A percentile compares a stretch with the other conserved stretches of the same genome.
Conservation (phyloP, 306 rosid genomes). For the Begonia masoniana region DNA sequence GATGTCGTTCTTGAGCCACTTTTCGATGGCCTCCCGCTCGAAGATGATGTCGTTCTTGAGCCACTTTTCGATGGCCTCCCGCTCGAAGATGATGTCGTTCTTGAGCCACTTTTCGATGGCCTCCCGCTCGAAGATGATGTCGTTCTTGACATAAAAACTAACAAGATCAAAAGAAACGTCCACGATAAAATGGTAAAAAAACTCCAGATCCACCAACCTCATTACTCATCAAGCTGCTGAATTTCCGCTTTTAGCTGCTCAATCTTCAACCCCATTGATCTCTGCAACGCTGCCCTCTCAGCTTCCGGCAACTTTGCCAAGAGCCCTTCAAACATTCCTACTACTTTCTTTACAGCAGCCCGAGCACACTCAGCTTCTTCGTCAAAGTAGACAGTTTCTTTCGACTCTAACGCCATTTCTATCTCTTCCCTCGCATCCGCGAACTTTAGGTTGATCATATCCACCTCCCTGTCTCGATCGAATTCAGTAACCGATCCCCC, state of each 20-base stretch:
- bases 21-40: too few species aligned
- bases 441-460: constrained; percentile 81
- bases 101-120: too few species aligned
- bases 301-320: constrained; percentile 47
- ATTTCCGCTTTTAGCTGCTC: constrained; percentile 91
- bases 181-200: not conserved
- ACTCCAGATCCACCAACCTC: constrained; percentile 20
- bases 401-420: constrained; percentile 91
- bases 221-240: constrained; percentile 62
- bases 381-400: constrained; percentile 78
- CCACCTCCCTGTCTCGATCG: constrained; percentile 64
- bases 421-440: constrained; percentile 96
- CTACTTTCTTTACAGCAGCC: constrained; percentile 53
- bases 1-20: too few species aligned
- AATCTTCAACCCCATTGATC: constrained; percentile 92
- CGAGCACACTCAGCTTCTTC: constrained; percentile 98
- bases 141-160: not conserved
- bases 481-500: constrained; percentile 17
- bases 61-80: too few species aligned
- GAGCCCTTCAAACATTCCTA: constrained; percentile 42
- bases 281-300: constrained; percentile 52
- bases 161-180: not conserved
- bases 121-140: too few species aligned
- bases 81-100: too few species aligned
- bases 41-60: too few species aligned